Evolutionary conservation across 805 yeast genomes (phyloP).

Genomic region (Candida maesae): DNA sequence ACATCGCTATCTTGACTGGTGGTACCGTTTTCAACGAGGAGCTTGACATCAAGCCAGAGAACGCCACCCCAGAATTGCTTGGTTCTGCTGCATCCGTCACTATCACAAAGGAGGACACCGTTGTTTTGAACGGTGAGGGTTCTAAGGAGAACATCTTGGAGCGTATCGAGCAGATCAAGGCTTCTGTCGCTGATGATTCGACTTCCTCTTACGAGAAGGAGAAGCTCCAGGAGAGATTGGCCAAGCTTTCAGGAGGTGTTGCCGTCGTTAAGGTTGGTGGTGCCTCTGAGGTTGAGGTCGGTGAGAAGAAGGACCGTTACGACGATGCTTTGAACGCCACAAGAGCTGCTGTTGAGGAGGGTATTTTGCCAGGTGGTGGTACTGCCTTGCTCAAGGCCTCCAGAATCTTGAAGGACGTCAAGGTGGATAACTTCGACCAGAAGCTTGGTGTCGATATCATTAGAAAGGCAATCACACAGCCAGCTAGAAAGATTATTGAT

Average conservation of each 20-base stretch:
- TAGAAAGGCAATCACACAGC: constrained; percentile 91
- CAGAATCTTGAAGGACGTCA: constrained; percentile 60
- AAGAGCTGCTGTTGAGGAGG: constrained; percentile 99
- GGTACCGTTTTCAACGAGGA: constrained; percentile 50
- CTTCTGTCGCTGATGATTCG: constrained; percentile 23
- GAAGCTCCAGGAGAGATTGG: constrained; percentile 96
- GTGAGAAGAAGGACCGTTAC: constrained; percentile 99
- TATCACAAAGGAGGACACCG: constrained; percentile 95
- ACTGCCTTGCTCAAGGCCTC: constrained; percentile 92
- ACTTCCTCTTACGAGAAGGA: constrained; percentile 80
- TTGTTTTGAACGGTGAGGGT: constrained; percentile 93
- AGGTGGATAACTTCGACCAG: constrained; percentile 81
- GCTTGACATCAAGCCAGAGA: constrained; percentile 93
- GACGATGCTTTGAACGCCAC: constrained; percentile 99
- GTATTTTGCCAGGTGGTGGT: constrained; percentile 99
- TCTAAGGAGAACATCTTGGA: constrained; percentile 76
- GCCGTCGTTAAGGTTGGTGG: constrained; percentile 99
- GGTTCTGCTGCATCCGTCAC: constrained; percentile 93
- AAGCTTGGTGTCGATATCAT: constrained; percentile 95
- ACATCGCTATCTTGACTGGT: constrained; percentile 93
- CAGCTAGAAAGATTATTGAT: constrained; percentile 94
- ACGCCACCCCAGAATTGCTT: constrained; percentile 83
- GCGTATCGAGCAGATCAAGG: constrained; percentile 65
- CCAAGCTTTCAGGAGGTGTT: constrained; percentile 98
- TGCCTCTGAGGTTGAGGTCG: constrained; percentile 95